Evolutionary conservation across 2,329 filamentous ascomycete species (phyloP), one percentile per base, ranked within the genome.

Genomic region (Pseudocercospora musae): DNA sequence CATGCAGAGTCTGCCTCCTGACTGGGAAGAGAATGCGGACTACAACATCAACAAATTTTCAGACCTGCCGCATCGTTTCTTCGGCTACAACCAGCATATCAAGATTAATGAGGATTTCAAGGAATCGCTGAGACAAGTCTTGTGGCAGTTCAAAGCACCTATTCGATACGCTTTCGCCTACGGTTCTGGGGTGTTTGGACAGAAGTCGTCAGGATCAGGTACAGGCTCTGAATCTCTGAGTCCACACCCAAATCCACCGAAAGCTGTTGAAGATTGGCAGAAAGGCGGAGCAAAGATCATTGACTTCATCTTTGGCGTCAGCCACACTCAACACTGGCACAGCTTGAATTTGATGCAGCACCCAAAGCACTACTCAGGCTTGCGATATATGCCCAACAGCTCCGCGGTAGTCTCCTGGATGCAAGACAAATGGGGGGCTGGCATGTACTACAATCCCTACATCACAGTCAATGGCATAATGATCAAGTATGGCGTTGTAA

Each of bases 111-210:
- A 92, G 73, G 93, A 98, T 75, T 95, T 98, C 77, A 97, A 96
- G 73, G 90, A 97, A 76, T 89, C 89, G 11, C 78, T 99, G 71
- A 87, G 93, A 58, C 87, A 92, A 71, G 90, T 98, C 67, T 81
- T 97, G 21, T 95, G 92, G 85, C 87, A 96, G 72, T 98, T 99
- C 77, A 85, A 89, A 57, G 94, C 95, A 0, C 94, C 95, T 0
- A 96, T 99, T 68, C 87, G 93, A 60, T 98, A 98, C 80, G 94
- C 93, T 13, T 96, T 99, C 76, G 95, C 95, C 1, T 99, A 99
- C 74, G 95, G 95, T 21, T 98, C 94, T 5, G 95, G 95, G 3
- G 95, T 99, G 9, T 99, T 99, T 73, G 88, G 93, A 0, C 95
- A 99, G 75, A 84, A 84, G 68, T 68, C 69, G 9, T 65, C 65